Evolutionary conservation across 2,329 filamentous ascomycete genomes (phyloP), one percentile per base, ranked within the genome.

Genomic region (Boeremia exigua): DNA sequence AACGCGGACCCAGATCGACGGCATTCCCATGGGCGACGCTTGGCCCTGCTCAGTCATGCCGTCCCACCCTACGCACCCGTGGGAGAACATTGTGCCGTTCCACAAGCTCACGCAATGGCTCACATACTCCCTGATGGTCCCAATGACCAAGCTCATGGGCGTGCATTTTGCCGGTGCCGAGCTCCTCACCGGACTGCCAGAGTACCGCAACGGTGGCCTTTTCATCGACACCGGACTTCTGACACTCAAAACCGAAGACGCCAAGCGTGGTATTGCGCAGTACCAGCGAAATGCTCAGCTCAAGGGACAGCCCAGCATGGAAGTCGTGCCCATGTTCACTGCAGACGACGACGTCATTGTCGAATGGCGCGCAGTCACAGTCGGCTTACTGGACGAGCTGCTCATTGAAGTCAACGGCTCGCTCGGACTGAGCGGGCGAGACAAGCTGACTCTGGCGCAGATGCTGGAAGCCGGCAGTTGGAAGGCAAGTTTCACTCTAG

Each of bases 381-480:
- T 93, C 5, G 88, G 88, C 8, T 88, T 92, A 66, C 74, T 93
- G 47, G 89, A 92, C 72, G 84, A 88, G 64, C 80, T 93, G 11
- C 79, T 90, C 15, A 80, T 80, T 2, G 87, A 90, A 56, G 88
- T 92, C 63, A 91, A 91, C 73, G 76, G 80, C 36, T 78, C 84
- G 43, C 76, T 97, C 43, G 86, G 85, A 52, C 77, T 97, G 36
- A 82, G 81, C 7, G 91, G 90, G 3, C 80, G 85, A 33, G 86
- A 94, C 63, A 82, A 82, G 65, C 78, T 99, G 73, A 90, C 81
- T 36, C 77, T 98, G 64, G 87, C 93, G 6, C 95, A 99, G 75
- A 86, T 99, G 80, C 82, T 99, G 15, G 95, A 98, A 77, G 95
- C 94, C 12, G 95, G 95, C 47, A 96, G 91, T 72, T 99, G 95